These are phyloP conservation scores for Diaporthe sp. DNA, from an alignment of 2,329 filamentous ascomycete species.

Conservation along the genomic window DNA sequence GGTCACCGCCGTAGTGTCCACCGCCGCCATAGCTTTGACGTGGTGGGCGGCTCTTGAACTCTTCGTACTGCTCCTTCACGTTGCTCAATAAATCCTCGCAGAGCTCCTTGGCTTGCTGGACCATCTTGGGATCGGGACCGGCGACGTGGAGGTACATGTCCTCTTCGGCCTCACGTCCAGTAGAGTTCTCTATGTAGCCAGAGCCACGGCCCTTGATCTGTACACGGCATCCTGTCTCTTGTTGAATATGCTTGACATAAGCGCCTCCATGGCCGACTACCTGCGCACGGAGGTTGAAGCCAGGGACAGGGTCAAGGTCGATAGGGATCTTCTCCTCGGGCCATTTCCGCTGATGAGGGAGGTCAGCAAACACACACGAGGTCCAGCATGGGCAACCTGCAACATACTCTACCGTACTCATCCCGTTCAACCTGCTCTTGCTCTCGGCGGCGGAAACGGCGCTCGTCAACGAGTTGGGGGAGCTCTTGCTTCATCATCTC, in stretches of 20 bases:
- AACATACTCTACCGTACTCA: slow-evolving; percentile 44
- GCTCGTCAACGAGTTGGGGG: slow-evolving; percentile 94
- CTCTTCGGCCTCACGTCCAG: slow-evolving; percentile 93
- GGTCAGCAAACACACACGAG: slow-evolving; percentile 48
- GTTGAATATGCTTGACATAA: slow-evolving; percentile 98
- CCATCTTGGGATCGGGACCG: slow-evolving; percentile 90
- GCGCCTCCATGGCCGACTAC: slow-evolving; percentile 95
- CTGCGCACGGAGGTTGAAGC: slow-evolving; percentile 96
- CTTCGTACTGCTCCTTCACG: slow-evolving; percentile 90
- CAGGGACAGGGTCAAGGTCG: slow-evolving; percentile 88
- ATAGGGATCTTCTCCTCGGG: slow-evolving; percentile 96
- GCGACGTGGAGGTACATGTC: slow-evolving; percentile 97
- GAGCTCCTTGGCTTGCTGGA: slow-evolving; percentile 87
- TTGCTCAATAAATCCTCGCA: slow-evolving; percentile 90
- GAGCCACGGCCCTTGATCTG: slow-evolving; percentile 98
- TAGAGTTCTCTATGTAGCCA: slow-evolving; percentile 90
- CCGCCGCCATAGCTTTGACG: slow-evolving; percentile 70
- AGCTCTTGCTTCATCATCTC: slow-evolving; percentile 97
- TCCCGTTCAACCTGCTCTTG: slow-evolving; percentile 45
- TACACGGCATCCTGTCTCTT: slow-evolving; percentile 93
- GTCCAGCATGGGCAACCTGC: slow-evolving; percentile 40
- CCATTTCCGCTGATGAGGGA: slow-evolving; percentile 83
- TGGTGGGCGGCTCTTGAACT: slow-evolving; percentile 87
- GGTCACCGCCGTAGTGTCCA: slow-evolving; percentile 51
- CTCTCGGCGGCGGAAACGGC: slow-evolving; percentile 81